A percentile compares a stretch with the other conserved stretches of the same genome.
Conservation (phyloP, 371 early-diverging fungal species). For the Mucor lusitanicus region DNA sequence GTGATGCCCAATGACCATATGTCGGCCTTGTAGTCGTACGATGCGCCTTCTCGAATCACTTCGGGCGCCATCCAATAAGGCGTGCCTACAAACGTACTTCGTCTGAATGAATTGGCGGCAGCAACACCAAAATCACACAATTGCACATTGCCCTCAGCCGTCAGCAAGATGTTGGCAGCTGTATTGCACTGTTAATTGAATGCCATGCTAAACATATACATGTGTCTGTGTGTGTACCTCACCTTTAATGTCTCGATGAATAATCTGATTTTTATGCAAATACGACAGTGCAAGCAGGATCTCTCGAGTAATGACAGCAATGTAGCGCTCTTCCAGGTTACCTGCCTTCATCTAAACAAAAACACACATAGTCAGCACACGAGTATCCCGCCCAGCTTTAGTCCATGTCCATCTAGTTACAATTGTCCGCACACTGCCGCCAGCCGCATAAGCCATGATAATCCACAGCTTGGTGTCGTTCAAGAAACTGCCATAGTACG, state of each 20-base stretch:
- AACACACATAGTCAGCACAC: neutral
- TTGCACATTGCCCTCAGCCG: constrained; percentile 89
- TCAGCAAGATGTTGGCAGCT: constrained; percentile 93
- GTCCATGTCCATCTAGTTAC: constrained; percentile 46
- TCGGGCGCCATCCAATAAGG: constrained; percentile 95
- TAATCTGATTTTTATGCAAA: constrained; percentile 91
- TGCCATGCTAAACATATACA: neutral
- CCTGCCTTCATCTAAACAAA: constrained; percentile 80
- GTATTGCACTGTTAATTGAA: neutral
- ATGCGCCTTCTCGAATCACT: constrained; percentile 80
- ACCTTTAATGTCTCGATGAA: constrained; percentile 98
- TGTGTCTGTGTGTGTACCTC: neutral
- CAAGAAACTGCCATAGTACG: constrained; percentile 91
- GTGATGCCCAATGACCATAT: constrained; percentile 97
- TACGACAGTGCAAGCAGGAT: constrained; percentile 88
- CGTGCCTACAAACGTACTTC: constrained; percentile 90
- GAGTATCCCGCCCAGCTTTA: neutral
- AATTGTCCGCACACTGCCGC: constrained; percentile 86
- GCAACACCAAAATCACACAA: constrained; percentile 95
- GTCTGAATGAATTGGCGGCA: constrained; percentile 68
- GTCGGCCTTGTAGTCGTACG: constrained; percentile 83
- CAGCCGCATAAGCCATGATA: constrained; percentile 97
- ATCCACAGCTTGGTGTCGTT: constrained; percentile 95
- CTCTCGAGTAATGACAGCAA: constrained; percentile 86
- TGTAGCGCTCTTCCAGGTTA: constrained; percentile 84